phyloP scores from a whole-genome alignment of 225 moss, liverwort and hornwort species.

The Climacium dendroides region DNA sequence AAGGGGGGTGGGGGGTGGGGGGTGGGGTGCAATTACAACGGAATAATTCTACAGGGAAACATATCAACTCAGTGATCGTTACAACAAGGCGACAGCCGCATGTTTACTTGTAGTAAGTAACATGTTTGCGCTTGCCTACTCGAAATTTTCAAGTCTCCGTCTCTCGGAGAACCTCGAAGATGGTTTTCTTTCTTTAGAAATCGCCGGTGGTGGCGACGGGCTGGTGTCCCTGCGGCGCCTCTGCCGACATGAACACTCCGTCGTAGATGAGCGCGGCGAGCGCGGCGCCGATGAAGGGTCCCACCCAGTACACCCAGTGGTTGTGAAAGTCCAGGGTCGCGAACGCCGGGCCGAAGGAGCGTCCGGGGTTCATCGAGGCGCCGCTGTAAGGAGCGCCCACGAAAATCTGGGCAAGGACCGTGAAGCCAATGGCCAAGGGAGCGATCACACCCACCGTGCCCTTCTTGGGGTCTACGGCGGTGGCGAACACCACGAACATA shows the following conservation, averaged over 20 bases:
- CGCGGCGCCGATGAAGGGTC: conserved; percentile 66
- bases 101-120: background rate
- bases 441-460: conserved; percentile 58
- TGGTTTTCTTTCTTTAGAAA: background rate
- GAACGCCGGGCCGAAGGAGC: conserved; percentile 81
- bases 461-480: conserved; percentile 80
- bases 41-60: background rate
- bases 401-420: conserved; percentile 58
- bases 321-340: conserved; percentile 26
- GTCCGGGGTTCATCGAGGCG: conserved; percentile 69
- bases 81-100: background rate
- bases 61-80: background rate
- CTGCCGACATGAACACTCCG: conserved; percentile 32
- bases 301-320: conserved; percentile 86
- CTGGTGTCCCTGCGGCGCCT: conserved; percentile 21
- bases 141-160: background rate
- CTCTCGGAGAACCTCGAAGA: background rate
- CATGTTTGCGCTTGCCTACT: background rate
- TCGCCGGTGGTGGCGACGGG: conserved; percentile 6
- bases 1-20: background rate
- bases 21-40: background rate
- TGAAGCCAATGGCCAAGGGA: conserved; percentile 84
- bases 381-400: conserved; percentile 73
- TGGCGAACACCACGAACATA: conserved; percentile 88
- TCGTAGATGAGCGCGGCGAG: conserved; percentile 69